These are phyloP conservation scores for Globisporangium ultimum DNA, from an alignment of 352 stramenopile species.

Conservation along the genomic window DNA sequence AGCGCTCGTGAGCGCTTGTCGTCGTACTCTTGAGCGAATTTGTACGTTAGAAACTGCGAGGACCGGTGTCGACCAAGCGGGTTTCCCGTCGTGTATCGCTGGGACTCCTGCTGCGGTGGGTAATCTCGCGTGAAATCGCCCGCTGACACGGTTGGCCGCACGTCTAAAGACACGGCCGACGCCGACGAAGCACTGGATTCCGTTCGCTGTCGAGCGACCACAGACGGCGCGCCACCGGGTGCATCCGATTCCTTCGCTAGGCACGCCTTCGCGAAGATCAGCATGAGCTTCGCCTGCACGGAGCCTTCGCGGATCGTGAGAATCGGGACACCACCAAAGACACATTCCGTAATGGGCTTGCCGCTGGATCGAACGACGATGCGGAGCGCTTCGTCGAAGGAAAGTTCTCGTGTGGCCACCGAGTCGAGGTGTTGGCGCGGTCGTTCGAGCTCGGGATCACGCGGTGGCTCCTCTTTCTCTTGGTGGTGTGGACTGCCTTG, in stretches of 20 bases:
- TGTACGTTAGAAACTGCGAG: constrained; percentile 14
- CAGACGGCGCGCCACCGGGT: not conserved
- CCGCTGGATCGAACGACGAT: constrained; percentile 60
- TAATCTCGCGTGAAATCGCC: constrained; percentile 16
- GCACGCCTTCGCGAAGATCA: constrained; percentile 74
- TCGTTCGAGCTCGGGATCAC: constrained; percentile 9
- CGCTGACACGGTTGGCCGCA: not conserved
- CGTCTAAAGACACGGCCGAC: not conserved
- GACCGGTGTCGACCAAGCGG: constrained; percentile 14
- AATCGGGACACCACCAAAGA: constrained; percentile 62
- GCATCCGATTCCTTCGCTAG: constrained; percentile 46
- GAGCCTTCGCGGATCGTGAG: constrained; percentile 61
- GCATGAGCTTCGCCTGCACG: constrained; percentile 62
- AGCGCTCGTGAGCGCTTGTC: constrained; percentile 9
- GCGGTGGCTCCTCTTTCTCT: not conserved
- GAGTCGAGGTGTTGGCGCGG: constrained; percentile 12
- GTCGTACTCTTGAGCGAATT: constrained; percentile 7
- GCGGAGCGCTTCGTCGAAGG: constrained; percentile 36
- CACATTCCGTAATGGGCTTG: constrained; percentile 50
- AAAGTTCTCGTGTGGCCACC: constrained; percentile 22
- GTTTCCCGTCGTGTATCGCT: constrained; percentile 4
- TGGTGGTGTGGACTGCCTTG: not conserved
- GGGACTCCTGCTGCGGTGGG: constrained; percentile 7
- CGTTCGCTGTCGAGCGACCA: not conserved
- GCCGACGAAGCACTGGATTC: not conserved